Base-by-base conservation (phyloP, 108 stramenopile genomes). In the Parmales sp. region DNA sequence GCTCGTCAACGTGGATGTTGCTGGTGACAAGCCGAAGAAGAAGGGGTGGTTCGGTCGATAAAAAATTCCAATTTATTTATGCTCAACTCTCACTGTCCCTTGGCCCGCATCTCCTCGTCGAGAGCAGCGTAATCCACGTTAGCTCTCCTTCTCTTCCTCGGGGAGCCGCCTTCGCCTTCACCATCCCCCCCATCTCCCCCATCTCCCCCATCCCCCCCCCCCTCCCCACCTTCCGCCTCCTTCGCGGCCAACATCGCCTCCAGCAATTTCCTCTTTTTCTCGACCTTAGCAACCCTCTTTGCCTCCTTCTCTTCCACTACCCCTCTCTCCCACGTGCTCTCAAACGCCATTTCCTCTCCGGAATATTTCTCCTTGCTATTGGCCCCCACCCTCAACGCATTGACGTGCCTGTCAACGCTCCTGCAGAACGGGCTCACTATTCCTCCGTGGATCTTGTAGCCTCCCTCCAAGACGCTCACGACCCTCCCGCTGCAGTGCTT, bases 381-480 rank as follows among this genome's bases (percentile, higher is more conserved):
- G 16, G 88, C 88, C 41, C 91, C 91, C 65, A 90, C 91, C 18
- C 82, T 86, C 39, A 92, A 66, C 2, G 82, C 88, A 26, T 88
- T 86, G 19, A 92, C 88, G 68, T 92, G 91, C 51, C 84, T 76
- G 41, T 87, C 88, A n/a, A 89, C 91, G 50, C 83, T 83, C 45
- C 88, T 83, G 25, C 89, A 89, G 82, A 92, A 92, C 18, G 91
- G 91, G 48, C 81, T 83, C 8, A 92, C 82, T 44, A 92, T 92
- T 16, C 88, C 88, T 16, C 91, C 89, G 51, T 92, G 90, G 49
- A 98, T 90, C 70, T 92, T 91, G 80, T 98, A 98, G 0, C 97
- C 97, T 13, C 97, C 97, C 73, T 98, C 97, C 20, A 96, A 71
- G 13, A 95, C 92, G 36, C 87, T 88, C 22, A 98, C 92, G 31